These are phyloP conservation scores for Exserohilum turcica DNA, from an alignment of 2,329 filamentous ascomycete genomes.

Conservation along the genomic window DNA sequence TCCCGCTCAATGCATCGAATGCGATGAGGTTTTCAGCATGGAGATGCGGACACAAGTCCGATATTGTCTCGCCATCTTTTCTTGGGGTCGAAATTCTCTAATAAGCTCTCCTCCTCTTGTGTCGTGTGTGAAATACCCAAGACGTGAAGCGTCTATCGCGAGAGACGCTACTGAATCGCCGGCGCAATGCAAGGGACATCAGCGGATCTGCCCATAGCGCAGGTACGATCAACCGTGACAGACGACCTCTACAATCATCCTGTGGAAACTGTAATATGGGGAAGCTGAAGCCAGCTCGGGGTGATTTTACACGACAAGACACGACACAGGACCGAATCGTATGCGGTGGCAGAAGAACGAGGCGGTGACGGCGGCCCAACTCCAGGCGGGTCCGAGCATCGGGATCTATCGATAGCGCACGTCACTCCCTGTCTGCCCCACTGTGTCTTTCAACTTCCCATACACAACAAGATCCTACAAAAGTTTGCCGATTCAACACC, in stretches of 20 bases:
- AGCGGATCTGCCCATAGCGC: constrained; percentile 12
- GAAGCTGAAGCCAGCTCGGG: not conserved
- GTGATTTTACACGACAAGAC: not conserved
- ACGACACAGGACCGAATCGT: not conserved
- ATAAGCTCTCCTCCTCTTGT: not conserved
- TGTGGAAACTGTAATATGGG: not conserved
- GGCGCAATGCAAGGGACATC: constrained; percentile 11
- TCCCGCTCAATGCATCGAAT: constrained; percentile 10
- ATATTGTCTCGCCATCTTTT: not conserved
- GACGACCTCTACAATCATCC: not conserved
- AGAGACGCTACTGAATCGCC: constrained; percentile 4
- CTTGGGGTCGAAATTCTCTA: not conserved
- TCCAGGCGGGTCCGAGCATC: not conserved
- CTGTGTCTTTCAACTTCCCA: constrained; percentile 12
- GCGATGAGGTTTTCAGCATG: constrained; percentile 12
- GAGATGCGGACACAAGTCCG: constrained; percentile 19
- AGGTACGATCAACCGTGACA: constrained; percentile 6
- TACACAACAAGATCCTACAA: constrained; percentile 14
- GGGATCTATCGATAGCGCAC: constrained; percentile 33
- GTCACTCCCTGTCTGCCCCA: constrained; percentile 26
- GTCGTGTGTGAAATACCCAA: not conserved
- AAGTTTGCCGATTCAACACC: not conserved
- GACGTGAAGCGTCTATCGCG: not conserved
- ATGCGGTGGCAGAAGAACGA: not conserved
- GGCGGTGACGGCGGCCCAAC: constrained; percentile 13